phyloP scores from a whole-genome alignment of 2,329 filamentous ascomycete species.

The Hypocreales sp. region DNA sequence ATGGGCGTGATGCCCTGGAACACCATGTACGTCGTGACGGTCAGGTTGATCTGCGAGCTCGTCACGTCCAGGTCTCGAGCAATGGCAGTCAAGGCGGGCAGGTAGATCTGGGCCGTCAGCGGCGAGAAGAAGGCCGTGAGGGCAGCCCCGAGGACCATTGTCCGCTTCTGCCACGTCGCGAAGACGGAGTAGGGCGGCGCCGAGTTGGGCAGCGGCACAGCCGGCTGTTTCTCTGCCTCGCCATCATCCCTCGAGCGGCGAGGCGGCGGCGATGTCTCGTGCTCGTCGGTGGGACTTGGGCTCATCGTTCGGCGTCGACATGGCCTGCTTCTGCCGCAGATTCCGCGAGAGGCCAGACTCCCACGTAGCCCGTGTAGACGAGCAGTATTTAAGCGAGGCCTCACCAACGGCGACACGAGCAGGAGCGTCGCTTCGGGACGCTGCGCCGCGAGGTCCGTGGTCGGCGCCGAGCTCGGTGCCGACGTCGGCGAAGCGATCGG shows the following conservation, averaged over 20 bases:
- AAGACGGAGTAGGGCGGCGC: conserved; percentile 20
- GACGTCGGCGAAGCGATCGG: too few species aligned
- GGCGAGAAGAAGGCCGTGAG: conserved; percentile 28
- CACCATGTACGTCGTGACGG: conserved; percentile 40
- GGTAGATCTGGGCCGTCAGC: conserved; percentile 34
- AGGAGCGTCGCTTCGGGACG: too few species aligned
- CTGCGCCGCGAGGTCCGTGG: too few species aligned
- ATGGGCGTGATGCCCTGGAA: conserved; percentile 44
- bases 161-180: conserved; percentile 22
- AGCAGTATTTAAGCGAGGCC: too few species aligned
- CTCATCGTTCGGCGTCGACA: too few species aligned
- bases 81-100: conserved; percentile 33
- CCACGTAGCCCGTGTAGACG: too few species aligned
- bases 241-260: background rate
- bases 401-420: too few species aligned
- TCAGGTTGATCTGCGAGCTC: conserved; percentile 28
- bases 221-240: conserved; percentile 6
- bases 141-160: conserved; percentile 23
- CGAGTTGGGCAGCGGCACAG: conserved; percentile 1
- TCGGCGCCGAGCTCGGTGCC: conserved; percentile 9
- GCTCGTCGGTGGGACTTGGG: too few species aligned
- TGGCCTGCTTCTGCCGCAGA: too few species aligned
- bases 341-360: too few species aligned
- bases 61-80: conserved; percentile 30
- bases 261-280: background rate